Evolutionary conservation across 2,329 filamentous ascomycete genomes (phyloP).

Genomic region (Cytospora piceae): DNA sequence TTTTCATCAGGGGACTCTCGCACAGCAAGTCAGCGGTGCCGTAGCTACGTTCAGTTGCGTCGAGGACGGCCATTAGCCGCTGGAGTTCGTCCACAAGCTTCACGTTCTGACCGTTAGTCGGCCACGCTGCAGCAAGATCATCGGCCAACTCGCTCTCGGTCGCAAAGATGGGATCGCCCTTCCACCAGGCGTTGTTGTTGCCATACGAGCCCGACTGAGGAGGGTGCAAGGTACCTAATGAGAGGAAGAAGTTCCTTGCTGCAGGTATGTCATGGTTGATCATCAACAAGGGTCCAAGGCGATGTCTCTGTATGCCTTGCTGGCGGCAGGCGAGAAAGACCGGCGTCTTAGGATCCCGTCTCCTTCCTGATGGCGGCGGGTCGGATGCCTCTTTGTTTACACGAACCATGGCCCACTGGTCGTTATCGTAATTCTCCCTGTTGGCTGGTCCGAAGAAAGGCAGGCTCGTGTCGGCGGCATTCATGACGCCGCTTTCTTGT

Average conservation of each 20-base stretch:
- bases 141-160: slow-evolving; percentile 41
- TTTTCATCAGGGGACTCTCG: slow-evolving; percentile 40
- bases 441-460: slow-evolving; percentile 64
- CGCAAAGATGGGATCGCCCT: slow-evolving; percentile 54
- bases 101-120: slow-evolving; percentile 39
- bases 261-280: slow-evolving; percentile 64
- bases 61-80: slow-evolving; percentile 66
- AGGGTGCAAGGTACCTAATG: slow-evolving; percentile 41
- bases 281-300: slow-evolving; percentile 59
- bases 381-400: slow-evolving; percentile 41
- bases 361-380: slow-evolving; percentile 48
- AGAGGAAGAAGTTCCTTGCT: slow-evolving; percentile 58
- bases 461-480: slow-evolving; percentile 40
- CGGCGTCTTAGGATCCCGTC: slow-evolving; percentile 48
- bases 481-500: slow-evolving; percentile 57
- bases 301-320: slow-evolving; percentile 40
- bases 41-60: slow-evolving; percentile 62
- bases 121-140: slow-evolving; percentile 33
- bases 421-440: slow-evolving; percentile 56
- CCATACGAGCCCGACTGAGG: slow-evolving; percentile 53
- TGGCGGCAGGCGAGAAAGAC: slow-evolving; percentile 54
- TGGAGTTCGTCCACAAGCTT: slow-evolving; percentile 56
- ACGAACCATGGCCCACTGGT: slow-evolving; percentile 63
- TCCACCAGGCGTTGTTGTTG: slow-evolving; percentile 64
- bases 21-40: slow-evolving; percentile 56